Evolutionary conservation across 2,329 filamentous ascomycete genomes (phyloP), one percentile per base, ranked within the genome.

Genomic region (Fusarium robinianum): DNA sequence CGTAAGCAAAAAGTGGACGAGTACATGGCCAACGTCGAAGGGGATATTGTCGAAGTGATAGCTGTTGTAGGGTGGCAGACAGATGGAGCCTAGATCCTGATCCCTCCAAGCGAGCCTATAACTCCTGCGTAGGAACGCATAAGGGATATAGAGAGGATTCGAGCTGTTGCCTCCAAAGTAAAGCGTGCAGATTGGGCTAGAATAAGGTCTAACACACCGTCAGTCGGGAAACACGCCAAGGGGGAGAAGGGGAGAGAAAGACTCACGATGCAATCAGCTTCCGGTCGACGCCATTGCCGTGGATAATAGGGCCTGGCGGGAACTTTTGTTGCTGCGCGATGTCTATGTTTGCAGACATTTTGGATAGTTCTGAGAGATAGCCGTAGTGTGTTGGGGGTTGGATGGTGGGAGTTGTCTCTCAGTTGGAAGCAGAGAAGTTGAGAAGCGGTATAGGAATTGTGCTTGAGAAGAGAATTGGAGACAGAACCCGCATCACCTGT

Each of bases 1-100:
- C 2, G 46, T 22, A 9, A 25, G 30, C 0, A 50, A 7, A 6
- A 23, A 54, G 7, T 53, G 38, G 2, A 53, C 12, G 5, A 54
- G 8, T 1, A 35, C 24, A 8, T 42, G 35, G 3, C 51, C 51
- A 1, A 29, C 15, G 0, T 38, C 15, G 7, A 26, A 34, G 2
- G 43, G 8, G 2, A 49, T 38, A 1, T 49, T 35, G 5, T 22
- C 3, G 3, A 36, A 7, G 12, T n/a, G 11, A 8, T 12, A 6
- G 11, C 14, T 4, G 21, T 14, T 5, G 32, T 12, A 11, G 17
- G n/a, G n/a, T n/a, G n/a, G n/a, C n/a, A n/a, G n/a, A n/a, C n/a
- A n/a, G n/a, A n/a, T n/a, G n/a, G n/a, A n/a, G n/a, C n/a, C 3
- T 0, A n/a, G 8, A 5, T 3, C 4, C 14, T 2, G 1, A 3